Percentiles rank a stretch among this genome's conserved stretches.
Evolutionary conservation across 1,139 yeast species (phyloP).

Genomic region (Geotrichum carabidarum): DNA sequence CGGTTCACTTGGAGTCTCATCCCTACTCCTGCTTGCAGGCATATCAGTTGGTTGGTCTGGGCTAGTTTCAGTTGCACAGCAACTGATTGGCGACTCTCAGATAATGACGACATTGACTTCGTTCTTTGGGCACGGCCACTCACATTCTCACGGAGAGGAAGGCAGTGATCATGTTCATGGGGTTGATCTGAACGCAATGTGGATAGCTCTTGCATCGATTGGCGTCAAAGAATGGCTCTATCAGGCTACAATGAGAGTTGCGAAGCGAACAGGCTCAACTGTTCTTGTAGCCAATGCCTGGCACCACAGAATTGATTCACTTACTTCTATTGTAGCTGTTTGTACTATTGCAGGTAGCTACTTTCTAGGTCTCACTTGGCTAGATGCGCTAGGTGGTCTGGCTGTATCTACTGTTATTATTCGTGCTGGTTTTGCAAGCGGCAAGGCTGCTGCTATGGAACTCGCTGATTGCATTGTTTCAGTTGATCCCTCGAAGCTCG

Average conservation of each 20-base stretch:
- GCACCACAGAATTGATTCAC: constrained; percentile 94
- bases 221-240: constrained; percentile 80
- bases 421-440: constrained; percentile 77
- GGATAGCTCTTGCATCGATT: constrained; percentile 89
- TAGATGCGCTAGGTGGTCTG: constrained; percentile 88
- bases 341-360: constrained; percentile 84
- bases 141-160: constrained; percentile 7
- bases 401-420: constrained; percentile 75
- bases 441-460: constrained; percentile 64
- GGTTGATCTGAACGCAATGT: constrained; percentile 85
- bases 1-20: constrained; percentile 83
- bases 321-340: constrained; percentile 87
- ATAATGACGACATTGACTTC: constrained; percentile 25
- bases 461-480: constrained; percentile 52
- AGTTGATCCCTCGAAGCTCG: constrained; percentile 17
- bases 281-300: constrained; percentile 95
- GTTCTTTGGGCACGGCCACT: constrained; percentile 40
- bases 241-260: constrained; percentile 74
- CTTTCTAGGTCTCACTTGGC: constrained; percentile 67
- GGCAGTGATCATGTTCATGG: constrained; percentile 38
- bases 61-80: constrained; percentile 58
- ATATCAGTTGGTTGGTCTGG: constrained; percentile 88
- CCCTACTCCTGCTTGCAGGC: constrained; percentile 80
- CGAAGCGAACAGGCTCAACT: constrained; percentile 69
- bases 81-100: constrained; percentile 35